These are phyloP conservation scores for Royoungia palumana DNA, from an alignment of 768 basidiomycete species.

Conservation along the genomic window DNA sequence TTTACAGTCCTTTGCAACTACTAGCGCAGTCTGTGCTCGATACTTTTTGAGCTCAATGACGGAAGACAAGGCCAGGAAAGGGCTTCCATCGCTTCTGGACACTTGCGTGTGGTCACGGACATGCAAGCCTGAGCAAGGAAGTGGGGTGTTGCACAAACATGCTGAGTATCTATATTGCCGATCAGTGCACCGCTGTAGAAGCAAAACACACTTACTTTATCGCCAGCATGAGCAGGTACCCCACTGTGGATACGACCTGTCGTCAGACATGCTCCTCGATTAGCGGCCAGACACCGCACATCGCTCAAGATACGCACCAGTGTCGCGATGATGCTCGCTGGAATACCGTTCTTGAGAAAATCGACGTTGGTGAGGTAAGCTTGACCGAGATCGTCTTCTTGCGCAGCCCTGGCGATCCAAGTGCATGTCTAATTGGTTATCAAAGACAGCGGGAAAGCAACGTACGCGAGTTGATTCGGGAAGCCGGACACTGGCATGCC, in stretches of 20 bases:
- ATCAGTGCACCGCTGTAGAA: background rate
- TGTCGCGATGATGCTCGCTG: constrained; percentile 88
- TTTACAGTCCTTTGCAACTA: no score
- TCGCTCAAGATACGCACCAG: constrained; percentile 42
- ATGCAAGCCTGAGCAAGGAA: no score
- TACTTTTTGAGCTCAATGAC: no score
- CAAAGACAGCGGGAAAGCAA: background rate
- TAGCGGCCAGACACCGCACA: background rate
- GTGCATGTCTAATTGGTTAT: no score
- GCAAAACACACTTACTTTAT: constrained; percentile 10
- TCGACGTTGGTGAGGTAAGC: constrained; percentile 82
- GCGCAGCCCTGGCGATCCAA: constrained; percentile 61
- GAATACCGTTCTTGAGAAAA: constrained; percentile 92
- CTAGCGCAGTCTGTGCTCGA: no score
- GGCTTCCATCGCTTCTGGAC: no score
- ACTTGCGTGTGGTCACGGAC: no score
- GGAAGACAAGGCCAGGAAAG: no score
- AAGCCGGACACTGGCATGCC: constrained; percentile 99
- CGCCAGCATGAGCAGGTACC: constrained; percentile 17
- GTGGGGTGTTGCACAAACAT: no score
- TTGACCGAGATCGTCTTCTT: constrained; percentile 92
- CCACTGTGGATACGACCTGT: constrained; percentile 19
- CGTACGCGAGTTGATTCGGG: constrained; percentile 95
- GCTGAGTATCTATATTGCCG: no score
- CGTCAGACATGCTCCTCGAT: no score